phyloP scores from a whole-genome alignment of 495 filamentous ascomycete species.

The Hypomontagnella submonticulosa region DNA sequence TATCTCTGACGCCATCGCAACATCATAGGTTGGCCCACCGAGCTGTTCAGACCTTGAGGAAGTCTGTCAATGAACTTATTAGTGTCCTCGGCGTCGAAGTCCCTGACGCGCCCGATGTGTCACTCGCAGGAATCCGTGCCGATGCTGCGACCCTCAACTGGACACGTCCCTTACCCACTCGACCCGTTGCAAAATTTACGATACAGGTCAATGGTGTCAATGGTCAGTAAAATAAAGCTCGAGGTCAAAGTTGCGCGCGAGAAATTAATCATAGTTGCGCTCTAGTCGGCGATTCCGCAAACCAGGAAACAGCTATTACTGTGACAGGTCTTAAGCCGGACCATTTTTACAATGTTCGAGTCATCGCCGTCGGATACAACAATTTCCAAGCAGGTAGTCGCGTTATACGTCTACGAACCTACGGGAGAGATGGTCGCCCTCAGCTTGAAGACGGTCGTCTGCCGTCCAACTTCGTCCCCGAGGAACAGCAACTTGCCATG shows the following conservation, averaged over 20 bases:
- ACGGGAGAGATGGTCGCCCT: conserved; percentile 62
- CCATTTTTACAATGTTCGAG: conserved; percentile 90
- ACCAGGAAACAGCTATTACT: conserved; percentile 87
- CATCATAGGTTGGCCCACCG: conserved; percentile 46
- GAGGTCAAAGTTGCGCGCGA: background rate
- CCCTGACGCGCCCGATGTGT: conserved; percentile 87
- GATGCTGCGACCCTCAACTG: conserved; percentile 92
- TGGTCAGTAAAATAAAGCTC: conserved; percentile 65
- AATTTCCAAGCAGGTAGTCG: conserved; percentile 92
- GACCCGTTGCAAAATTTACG: conserved; percentile 84
- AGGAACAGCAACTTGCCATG: conserved; percentile 56
- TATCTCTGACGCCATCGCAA: conserved; percentile 24
- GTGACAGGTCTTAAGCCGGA: conserved; percentile 85
- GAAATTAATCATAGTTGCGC: conserved; percentile 31
- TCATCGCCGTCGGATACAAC: conserved; percentile 86
- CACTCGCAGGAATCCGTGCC: conserved; percentile 87
- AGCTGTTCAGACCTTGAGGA: conserved; percentile 85
- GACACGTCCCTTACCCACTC: conserved; percentile 80
- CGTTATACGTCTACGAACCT: conserved; percentile 82
- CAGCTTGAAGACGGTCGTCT: conserved; percentile 64
- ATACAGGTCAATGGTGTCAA: conserved; percentile 94
- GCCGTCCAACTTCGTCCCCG: conserved; percentile 63
- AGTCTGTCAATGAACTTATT: conserved; percentile 89
- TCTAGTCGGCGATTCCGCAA: conserved; percentile 84
- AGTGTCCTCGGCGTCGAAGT: conserved; percentile 92